Evolutionary conservation across 768 basidiomycete genomes (phyloP).

Genomic region (Holtermannia corniformis): DNA sequence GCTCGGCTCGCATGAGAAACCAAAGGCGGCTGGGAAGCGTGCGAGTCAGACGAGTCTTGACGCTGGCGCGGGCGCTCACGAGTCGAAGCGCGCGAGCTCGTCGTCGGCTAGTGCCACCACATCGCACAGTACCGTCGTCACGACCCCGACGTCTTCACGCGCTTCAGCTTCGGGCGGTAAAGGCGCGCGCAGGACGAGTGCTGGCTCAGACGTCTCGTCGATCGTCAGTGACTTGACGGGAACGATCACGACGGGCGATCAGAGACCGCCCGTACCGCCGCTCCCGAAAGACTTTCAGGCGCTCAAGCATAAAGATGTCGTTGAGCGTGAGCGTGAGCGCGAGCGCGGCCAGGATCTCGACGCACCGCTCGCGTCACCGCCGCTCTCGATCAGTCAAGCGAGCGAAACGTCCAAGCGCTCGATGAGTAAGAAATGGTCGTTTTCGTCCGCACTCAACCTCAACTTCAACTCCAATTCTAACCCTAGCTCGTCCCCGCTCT

Average conservation of each 20-base stretch:
- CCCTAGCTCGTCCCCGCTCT: constrained; percentile 16
- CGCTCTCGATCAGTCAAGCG: constrained; percentile 5
- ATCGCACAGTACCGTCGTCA: too few species aligned
- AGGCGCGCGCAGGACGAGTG: not conserved
- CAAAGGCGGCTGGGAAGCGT: too few species aligned
- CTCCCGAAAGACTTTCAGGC: constrained; percentile 35
- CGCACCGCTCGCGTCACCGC: constrained; percentile 47
- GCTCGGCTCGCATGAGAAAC: too few species aligned
- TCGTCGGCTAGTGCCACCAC: too few species aligned
- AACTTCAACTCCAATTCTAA: constrained; percentile 13
- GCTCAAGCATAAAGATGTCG: constrained; percentile 14
- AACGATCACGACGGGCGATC: constrained; percentile 9
- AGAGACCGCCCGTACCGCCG: constrained; percentile 38
- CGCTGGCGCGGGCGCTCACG: too few species aligned
- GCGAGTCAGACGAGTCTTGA: too few species aligned
- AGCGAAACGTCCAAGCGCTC: not conserved
- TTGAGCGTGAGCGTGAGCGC: not conserved
- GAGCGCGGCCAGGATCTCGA: too few species aligned
- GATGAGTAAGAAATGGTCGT: constrained; percentile 42
- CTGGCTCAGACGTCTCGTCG: constrained; percentile 18
- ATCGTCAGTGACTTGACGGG: constrained; percentile 12
- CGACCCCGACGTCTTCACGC: too few species aligned
- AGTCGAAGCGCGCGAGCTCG: too few species aligned
- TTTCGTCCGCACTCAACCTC: constrained; percentile 38
- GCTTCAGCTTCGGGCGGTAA: not conserved